Base-by-base conservation (phyloP, 768 basidiomycete species). In the Boletellus ananas region DNA sequence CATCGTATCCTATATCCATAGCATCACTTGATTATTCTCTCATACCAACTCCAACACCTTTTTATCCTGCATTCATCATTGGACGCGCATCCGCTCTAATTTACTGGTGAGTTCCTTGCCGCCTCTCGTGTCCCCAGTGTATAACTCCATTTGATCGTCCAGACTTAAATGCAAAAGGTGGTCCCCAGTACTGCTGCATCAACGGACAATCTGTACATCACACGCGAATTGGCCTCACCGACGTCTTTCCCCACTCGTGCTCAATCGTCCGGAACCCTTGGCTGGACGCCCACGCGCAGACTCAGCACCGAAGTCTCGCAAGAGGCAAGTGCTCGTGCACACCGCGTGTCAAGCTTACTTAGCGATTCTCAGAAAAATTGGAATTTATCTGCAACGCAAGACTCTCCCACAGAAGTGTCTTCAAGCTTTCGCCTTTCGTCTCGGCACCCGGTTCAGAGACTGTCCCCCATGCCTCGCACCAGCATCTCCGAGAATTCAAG, bases 131-230 rank as follows among this genome's bases (percentile, higher is more conserved):
- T 50, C 52, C 21, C 38, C 35, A 10, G 50, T 43, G 29, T 64
- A 29, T 61, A 58, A 66, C 61, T 63, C 58, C 56, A 13, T 31
- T 35, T 41, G 56, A 61, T 60, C 57, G 56, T 25, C 60, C 61
- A 72, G 67, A 71, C 79, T 80, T 79, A 79, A 79, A 86, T 86
- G 83, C 80, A 79, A 78, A 77, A 79, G 72, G 76, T 78, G 76
- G 80, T 83, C 71, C 77, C 80, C 76, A 70, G 78, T 62, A 64
- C 74, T 72, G 73, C 78, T 56, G 73, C 72, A 64, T 48, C 68
- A 51, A 57, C 53, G 51, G 56, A 67, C 66, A 67, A 54, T 64
- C 41, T 63, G 64, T 68, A 68, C 58, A 45, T 52, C 66, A 66
- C 66, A 70, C 62, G 61, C 62, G 66, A 68, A 70, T 68, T 68